These are phyloP conservation scores for Xylaria sp. DNA, from an alignment of 2,329 filamentous ascomycete genomes.

Conservation along the genomic window DNA sequence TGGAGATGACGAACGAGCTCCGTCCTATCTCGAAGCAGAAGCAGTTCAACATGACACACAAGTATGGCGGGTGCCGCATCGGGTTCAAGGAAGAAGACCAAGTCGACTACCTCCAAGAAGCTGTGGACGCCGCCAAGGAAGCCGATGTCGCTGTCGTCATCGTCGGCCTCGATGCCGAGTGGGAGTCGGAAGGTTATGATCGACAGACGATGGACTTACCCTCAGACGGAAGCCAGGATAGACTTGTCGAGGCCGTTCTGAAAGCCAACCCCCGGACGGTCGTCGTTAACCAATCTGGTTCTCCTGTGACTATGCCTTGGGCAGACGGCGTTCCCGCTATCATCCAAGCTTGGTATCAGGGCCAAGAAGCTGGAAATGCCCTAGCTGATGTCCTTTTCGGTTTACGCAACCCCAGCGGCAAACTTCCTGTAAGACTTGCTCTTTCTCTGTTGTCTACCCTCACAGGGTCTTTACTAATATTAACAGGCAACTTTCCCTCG, in stretches of 20 bases:
- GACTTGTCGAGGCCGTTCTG: conserved; percentile 66
- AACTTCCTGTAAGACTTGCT: conserved; percentile 60
- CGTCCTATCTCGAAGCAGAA: conserved; percentile 66
- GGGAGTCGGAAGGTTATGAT: conserved; percentile 78
- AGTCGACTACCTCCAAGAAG: conserved; percentile 66
- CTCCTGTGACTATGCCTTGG: conserved; percentile 75
- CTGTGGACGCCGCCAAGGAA: conserved; percentile 63
- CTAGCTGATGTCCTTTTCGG: conserved; percentile 71
- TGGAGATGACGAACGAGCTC: conserved; percentile 71
- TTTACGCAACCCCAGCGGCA: conserved; percentile 68
- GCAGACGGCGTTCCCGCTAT: conserved; percentile 67
- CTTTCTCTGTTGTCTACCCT: not conserved
- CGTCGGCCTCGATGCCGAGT: conserved; percentile 73
- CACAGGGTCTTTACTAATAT: conserved; percentile 19
- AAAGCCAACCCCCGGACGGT: conserved; percentile 69
- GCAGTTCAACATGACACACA: conserved; percentile 62
- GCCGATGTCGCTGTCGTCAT: conserved; percentile 73
- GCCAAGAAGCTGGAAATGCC: conserved; percentile 72
- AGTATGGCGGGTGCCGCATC: conserved; percentile 73
- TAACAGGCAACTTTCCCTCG: conserved; percentile 67
- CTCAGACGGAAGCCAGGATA: conserved; percentile 62
- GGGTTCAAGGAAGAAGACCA: conserved; percentile 72
- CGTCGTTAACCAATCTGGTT: conserved; percentile 73
- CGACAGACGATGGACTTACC: conserved; percentile 66
- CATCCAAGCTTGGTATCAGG: conserved; percentile 74